Conservation (phyloP, 2,329 filamentous ascomycete species). For the Penicillium italicum region DNA sequence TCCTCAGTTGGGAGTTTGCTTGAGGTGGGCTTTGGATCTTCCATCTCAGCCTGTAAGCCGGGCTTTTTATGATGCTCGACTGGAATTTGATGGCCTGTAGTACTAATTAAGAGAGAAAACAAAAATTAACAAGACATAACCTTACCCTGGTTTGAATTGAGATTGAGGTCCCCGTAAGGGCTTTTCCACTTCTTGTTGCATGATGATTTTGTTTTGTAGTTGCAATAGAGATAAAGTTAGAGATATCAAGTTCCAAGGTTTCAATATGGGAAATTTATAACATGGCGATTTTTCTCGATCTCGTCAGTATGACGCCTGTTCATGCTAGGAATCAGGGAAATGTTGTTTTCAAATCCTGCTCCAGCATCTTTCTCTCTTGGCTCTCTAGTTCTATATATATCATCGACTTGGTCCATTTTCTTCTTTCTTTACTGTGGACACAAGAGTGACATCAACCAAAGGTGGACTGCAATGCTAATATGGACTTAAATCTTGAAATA, state of each 20-base stretch:
- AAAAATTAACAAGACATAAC: no score
- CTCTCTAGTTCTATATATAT: no score
- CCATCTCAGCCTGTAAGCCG: conserved; percentile 55
- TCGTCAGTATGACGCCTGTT: not conserved
- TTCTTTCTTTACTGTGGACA: no score
- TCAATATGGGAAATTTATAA: no score
- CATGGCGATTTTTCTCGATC: no score
- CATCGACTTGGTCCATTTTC: no score
- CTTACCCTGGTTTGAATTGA: conserved; percentile 33
- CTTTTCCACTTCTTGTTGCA: conserved; percentile 18
- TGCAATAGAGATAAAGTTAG: no score
- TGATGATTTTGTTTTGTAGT: not conserved
- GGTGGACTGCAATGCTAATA: no score
- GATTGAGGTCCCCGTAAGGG: conserved; percentile 16
- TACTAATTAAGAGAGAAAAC: no score
- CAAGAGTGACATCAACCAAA: no score
- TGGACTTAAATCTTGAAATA: no score
- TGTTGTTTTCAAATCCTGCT: not conserved
- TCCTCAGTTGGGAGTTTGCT: conserved; percentile 65
- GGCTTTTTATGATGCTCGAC: conserved; percentile 53
- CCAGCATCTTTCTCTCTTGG: not conserved
- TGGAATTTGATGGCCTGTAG: conserved; percentile 47
- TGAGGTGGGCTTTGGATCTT: conserved; percentile 55
- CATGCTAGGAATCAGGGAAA: not conserved
- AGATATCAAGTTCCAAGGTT: no score